These are phyloP conservation scores for Fragaria vesca DNA, from an alignment of 306 rosid species.

Conservation along the genomic window DNA sequence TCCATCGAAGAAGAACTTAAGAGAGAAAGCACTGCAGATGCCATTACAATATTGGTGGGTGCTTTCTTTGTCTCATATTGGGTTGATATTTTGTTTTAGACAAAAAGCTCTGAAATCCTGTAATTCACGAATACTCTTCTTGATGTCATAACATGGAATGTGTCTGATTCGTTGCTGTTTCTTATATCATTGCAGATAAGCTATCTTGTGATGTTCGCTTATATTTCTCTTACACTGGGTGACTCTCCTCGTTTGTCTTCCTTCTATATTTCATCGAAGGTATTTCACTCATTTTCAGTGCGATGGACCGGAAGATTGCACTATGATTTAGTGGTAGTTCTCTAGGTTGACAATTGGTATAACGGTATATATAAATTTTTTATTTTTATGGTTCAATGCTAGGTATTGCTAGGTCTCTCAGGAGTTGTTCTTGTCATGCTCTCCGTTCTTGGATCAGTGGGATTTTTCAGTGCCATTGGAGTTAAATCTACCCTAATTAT, in stretches of 20 bases:
- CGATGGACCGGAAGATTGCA: not conserved
- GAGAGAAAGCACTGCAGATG: conserved; percentile 96
- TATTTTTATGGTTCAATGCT: conserved; percentile 27
- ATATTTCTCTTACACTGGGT: conserved; percentile 94
- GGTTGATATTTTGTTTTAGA: conserved; percentile 9
- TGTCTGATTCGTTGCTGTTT: conserved; percentile 4
- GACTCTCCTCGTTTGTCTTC: conserved; percentile 64
- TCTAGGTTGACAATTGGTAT: conserved; percentile 8
- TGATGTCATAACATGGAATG: not conserved
- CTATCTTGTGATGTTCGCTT: conserved; percentile 97
- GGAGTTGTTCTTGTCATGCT: conserved; percentile 94
- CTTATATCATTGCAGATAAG: conserved; percentile 67
- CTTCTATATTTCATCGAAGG: conserved; percentile 93
- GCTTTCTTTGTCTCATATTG: conserved; percentile 13
- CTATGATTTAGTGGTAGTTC: conserved; percentile 10
- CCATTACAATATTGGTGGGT: conserved; percentile 83
- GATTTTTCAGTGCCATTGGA: conserved; percentile 87
- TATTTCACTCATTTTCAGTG: conserved; percentile 31
- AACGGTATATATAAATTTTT: conserved; percentile 7
- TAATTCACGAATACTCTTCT: not conserved
- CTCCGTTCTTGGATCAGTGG: conserved; percentile 94
- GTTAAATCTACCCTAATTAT: conserved; percentile 92
- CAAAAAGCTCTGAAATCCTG: not conserved
- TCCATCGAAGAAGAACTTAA: conserved; percentile 94
- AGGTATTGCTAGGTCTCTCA: conserved; percentile 93